These are phyloP conservation scores for Peronosclerospora sorghi DNA, from an alignment of 352 stramenopile species.

Conservation along the genomic window DNA sequence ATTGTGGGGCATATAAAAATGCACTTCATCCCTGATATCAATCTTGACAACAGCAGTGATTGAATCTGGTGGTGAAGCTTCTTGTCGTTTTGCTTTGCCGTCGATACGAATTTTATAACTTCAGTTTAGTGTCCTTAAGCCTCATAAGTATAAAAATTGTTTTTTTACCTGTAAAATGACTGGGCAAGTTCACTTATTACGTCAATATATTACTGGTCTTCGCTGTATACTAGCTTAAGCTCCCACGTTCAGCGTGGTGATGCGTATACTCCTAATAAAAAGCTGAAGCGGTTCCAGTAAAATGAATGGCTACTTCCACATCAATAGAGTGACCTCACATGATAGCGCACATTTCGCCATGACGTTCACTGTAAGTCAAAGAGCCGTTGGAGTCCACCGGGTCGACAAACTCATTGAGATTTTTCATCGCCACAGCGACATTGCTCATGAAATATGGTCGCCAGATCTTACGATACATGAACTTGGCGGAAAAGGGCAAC, in stretches of 20 bases:
- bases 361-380: constrained; percentile 20
- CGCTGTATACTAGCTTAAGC: too few relatives aligned
- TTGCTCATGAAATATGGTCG: constrained; percentile 74
- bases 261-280: constrained; percentile 24
- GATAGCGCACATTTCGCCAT: constrained; percentile 27
- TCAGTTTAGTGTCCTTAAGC: too few relatives aligned
- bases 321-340: constrained; percentile 14
- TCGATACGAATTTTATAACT: too few relatives aligned
- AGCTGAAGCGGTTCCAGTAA: constrained; percentile 20
- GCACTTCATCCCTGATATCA: too few relatives aligned
- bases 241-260: constrained; percentile 4
- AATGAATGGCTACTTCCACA: constrained; percentile 1
- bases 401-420: constrained; percentile 61
- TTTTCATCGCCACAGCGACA: constrained; percentile 67
- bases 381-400: constrained; percentile 8
- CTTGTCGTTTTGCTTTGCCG: too few relatives aligned
- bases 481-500: constrained; percentile 64
- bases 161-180: not conserved
- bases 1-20: too few relatives aligned
- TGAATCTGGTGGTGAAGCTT: too few relatives aligned
- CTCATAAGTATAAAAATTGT: too few relatives aligned
- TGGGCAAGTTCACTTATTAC: not conserved
- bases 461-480: constrained; percentile 81
- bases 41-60: too few relatives aligned
- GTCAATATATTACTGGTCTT: not conserved